phyloP scores from a whole-genome alignment of 208 protist species.

The Acanthamoeba healyi region DNA sequence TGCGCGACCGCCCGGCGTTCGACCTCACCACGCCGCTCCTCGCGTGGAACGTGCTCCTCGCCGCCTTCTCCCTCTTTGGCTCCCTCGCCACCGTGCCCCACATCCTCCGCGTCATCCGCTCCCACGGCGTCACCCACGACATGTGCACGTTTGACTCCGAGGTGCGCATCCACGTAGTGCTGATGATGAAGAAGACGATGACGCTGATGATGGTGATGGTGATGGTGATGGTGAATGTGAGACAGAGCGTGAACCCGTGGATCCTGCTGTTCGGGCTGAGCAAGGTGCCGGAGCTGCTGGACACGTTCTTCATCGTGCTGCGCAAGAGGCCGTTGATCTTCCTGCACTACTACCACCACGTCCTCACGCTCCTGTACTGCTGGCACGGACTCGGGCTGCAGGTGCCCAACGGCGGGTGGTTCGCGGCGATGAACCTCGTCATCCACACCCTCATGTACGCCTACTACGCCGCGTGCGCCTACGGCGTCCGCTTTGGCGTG shows the following conservation, averaged over 20 bases:
- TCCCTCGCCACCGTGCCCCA: not conserved
- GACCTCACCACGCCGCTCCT: conserved; percentile 85
- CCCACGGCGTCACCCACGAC: not conserved
- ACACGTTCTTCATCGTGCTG: conserved; percentile 91
- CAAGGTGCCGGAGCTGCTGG: conserved; percentile 87
- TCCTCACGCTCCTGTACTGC: conserved; percentile 93
- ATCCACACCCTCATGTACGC: conserved; percentile 96
- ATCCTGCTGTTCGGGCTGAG: conserved; percentile 54
- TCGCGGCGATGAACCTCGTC: conserved; percentile 94
- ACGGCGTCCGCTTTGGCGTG: conserved; percentile 71
- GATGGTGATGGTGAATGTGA: too few species aligned
- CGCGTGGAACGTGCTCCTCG: conserved; percentile 92
- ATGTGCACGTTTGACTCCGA: conserved; percentile 35
- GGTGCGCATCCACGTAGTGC: too few species aligned
- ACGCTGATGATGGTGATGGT: too few species aligned
- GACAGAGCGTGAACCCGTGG: too few species aligned
- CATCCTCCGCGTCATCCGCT: not conserved
- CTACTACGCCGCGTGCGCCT: conserved; percentile 94
- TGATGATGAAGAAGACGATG: too few species aligned
- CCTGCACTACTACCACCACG: conserved; percentile 94
- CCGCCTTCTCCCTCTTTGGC: conserved; percentile 91
- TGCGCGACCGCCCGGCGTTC: conserved; percentile 88
- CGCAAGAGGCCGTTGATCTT: conserved; percentile 90
- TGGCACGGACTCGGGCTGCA: conserved; percentile 90
- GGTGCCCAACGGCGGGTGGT: conserved; percentile 85